Conservation (phyloP, 148 eudicot genomes). For the Linanthus parryae region DNA sequence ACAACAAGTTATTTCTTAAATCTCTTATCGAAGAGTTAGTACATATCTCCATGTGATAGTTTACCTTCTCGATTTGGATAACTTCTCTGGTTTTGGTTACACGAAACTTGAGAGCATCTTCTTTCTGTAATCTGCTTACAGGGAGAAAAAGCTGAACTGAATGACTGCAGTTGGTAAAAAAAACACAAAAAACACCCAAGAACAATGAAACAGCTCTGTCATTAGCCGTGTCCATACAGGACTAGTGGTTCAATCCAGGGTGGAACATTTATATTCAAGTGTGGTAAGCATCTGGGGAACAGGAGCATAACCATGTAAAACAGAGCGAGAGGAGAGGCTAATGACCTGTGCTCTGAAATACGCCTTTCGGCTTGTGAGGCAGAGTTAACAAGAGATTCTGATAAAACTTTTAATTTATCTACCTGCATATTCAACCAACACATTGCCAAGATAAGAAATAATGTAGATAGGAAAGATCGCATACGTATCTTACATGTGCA, state of each 20-base stretch:
- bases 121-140: slow-evolving; percentile 31
- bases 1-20: too few species aligned
- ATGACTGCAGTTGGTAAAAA: too few species aligned
- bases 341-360: slow-evolving; percentile 73
- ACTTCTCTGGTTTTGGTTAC: slow-evolving; percentile 30
- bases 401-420: slow-evolving; percentile 42
- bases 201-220: too few species aligned
- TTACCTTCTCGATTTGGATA: slow-evolving; percentile 46
- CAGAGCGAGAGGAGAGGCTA: background rate
- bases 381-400: slow-evolving; percentile 75
- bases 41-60: background rate
- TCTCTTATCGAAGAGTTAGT: too few species aligned
- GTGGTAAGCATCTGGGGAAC: too few species aligned
- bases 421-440: slow-evolving; percentile 37
- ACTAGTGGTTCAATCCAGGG: too few species aligned
- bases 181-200: too few species aligned
- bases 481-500: too few species aligned
- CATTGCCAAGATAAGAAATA: background rate
- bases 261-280: too few species aligned
- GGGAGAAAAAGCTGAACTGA: slow-evolving; percentile 4
- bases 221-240: too few species aligned
- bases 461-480: background rate
- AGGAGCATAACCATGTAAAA: too few species aligned
- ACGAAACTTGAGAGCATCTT: slow-evolving; percentile 39
- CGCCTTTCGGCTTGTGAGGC: slow-evolving; percentile 79